Percentiles rank a stretch among this genome's conserved stretches.
These are phyloP conservation scores for Zasmidium citrigriseum DNA, from an alignment of 2,329 filamentous ascomycete species.

Conservation along the genomic window DNA sequence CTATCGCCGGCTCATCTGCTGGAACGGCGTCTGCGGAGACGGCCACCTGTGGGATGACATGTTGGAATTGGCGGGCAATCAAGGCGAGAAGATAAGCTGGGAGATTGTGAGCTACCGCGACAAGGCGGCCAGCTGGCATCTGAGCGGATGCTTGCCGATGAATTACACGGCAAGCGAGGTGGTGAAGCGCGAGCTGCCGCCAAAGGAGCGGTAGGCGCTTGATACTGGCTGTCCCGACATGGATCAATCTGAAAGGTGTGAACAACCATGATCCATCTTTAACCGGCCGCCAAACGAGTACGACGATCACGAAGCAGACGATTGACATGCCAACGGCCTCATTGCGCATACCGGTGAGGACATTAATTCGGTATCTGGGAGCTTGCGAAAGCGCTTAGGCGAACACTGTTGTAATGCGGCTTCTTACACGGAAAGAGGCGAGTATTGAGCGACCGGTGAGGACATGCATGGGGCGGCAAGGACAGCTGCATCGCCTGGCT, in stretches of 20 bases:
- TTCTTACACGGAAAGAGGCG: no score
- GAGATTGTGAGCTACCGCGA: constrained; percentile 11
- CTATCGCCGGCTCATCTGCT: constrained; percentile 22
- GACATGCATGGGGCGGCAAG: background rate
- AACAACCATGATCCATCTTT: no score
- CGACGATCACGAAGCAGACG: no score
- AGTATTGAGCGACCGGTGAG: constrained; percentile 4
- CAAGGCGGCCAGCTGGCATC: constrained; percentile 21
- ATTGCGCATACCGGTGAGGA: no score
- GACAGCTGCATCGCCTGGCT: background rate
- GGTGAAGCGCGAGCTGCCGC: constrained; percentile 7
- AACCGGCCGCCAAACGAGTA: no score
- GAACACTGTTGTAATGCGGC: no score
- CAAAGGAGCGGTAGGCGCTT: constrained; percentile 2
- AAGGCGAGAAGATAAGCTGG: constrained; percentile 21
- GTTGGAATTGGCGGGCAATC: constrained; percentile 9
- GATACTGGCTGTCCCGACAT: no score
- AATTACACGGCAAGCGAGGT: constrained; percentile 13
- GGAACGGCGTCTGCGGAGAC: constrained; percentile 14
- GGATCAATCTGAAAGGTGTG: no score
- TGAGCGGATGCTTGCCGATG: constrained; percentile 18
- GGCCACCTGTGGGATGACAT: constrained; percentile 21
- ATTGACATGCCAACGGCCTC: no score
- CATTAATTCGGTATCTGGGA: no score
- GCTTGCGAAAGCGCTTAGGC: no score